Conservation (phyloP, 331 rosid genomes). For the Saraca asoca region DNA sequence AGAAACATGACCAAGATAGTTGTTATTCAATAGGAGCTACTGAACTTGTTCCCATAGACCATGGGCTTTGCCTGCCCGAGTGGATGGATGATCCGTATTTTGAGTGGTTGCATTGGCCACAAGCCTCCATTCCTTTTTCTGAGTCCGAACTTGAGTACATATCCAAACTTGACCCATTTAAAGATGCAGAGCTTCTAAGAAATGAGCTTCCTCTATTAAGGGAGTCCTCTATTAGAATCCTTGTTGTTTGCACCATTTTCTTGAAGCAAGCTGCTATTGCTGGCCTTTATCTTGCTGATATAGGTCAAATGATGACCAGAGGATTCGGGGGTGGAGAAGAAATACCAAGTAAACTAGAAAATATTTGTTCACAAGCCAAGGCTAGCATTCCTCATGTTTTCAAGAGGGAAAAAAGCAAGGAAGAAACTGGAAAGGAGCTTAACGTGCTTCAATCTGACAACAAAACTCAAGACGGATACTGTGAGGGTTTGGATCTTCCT, state of each 20-base stretch:
- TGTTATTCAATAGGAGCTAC: slow-evolving; percentile 37
- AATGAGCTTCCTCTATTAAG: slow-evolving; percentile 59
- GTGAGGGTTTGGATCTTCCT: slow-evolving; percentile 37
- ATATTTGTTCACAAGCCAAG: slow-evolving; percentile 58
- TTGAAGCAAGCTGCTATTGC: slow-evolving; percentile 65
- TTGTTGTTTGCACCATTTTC: slow-evolving; percentile 78
- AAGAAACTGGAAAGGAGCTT: slow-evolving; percentile 31
- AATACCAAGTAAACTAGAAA: slow-evolving; percentile 57
- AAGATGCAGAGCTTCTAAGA: slow-evolving; percentile 73
- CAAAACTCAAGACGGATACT: slow-evolving; percentile 25
- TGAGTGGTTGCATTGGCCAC: slow-evolving; percentile 99
- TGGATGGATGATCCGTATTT: slow-evolving; percentile 95
- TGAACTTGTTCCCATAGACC: slow-evolving; percentile 94
- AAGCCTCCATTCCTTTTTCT: slow-evolving; percentile 79
- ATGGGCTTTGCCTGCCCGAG: slow-evolving; percentile 93
- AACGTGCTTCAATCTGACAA: slow-evolving; percentile 32
- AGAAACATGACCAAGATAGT: slow-evolving; percentile 41
- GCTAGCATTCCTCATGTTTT: slow-evolving; percentile 36
- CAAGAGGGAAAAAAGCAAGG: slow-evolving; percentile 22
- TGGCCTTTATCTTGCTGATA: slow-evolving; percentile 74
- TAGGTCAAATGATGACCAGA: slow-evolving; percentile 85
- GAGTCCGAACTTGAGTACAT: slow-evolving; percentile 70
- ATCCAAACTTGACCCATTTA: slow-evolving; percentile 70
- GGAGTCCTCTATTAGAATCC: slow-evolving; percentile 76
- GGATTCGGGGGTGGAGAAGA: slow-evolving; percentile 54